A percentile compares a stretch with the other conserved stretches of the same genome.
Evolutionary conservation across 1,284 basidiomycete genomes (phyloP).

Genomic region (Boletus semigastroideus): DNA sequence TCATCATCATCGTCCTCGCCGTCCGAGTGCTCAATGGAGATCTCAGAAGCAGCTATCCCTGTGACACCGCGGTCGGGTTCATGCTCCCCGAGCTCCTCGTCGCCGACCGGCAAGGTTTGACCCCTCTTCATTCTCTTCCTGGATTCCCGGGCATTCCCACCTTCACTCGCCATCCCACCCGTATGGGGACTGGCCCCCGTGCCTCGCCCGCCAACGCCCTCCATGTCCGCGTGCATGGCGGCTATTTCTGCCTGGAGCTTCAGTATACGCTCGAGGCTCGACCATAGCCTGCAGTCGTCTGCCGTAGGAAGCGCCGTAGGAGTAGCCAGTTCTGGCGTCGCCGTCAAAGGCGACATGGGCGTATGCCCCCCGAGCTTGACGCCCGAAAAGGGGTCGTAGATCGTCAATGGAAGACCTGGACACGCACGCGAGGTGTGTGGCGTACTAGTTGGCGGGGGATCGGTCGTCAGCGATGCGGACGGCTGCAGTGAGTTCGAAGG

Average conservation of each 20-base stretch:
- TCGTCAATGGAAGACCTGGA: constrained; percentile 13
- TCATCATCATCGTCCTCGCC: constrained; percentile 41
- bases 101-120: constrained; percentile 28
- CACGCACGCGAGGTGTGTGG: constrained; percentile 2
- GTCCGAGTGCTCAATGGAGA: constrained; percentile 28
- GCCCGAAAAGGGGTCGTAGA: constrained; percentile 31
- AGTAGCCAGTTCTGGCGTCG: constrained; percentile 1
- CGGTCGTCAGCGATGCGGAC: constrained; percentile 13
- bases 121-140: constrained; percentile 19
- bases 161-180: constrained; percentile 9
- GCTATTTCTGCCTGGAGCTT: constrained; percentile 71
- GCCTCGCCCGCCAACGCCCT: constrained; percentile 48
- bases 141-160: background rate
- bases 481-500: constrained; percentile 10
- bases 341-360: constrained; percentile 8
- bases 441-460: constrained; percentile 10
- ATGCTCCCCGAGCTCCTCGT: constrained; percentile 28
- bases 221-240: constrained; percentile 70
- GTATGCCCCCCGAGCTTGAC: constrained; percentile 23
- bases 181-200: constrained; percentile 19
- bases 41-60: constrained; percentile 17
- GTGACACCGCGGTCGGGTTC: constrained; percentile 4
- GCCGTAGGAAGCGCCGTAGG: constrained; percentile 6
- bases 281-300: constrained; percentile 54
- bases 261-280: constrained; percentile 60